phyloP scores from a whole-genome alignment of 176 grass and related monocot species.

The Lolium rigidum region DNA sequence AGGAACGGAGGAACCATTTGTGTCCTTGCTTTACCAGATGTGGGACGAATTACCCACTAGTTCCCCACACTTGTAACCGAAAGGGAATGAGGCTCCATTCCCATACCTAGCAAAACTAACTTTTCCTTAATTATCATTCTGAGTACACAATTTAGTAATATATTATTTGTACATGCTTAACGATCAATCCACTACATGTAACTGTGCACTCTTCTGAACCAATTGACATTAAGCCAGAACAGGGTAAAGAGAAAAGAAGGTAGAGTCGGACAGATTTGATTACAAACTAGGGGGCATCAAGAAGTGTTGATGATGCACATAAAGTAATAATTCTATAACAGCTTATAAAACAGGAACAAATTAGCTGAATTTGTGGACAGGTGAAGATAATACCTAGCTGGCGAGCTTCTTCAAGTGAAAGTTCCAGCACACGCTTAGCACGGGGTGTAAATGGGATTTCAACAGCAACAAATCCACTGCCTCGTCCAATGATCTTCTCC shows the following conservation, averaged over 20 bases:
- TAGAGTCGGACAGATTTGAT: not conserved
- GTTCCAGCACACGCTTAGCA: constrained; percentile 92
- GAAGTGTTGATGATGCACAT: not conserved
- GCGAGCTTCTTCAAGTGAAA: constrained; percentile 93
- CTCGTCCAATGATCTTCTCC: constrained; percentile 93
- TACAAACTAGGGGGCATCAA: not conserved
- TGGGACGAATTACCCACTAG: not conserved
- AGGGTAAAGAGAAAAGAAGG: constrained; percentile 16
- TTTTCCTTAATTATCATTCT: constrained; percentile 26
- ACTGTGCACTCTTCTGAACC: constrained; percentile 1
- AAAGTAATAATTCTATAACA: not conserved
- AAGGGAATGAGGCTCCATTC: constrained; percentile 10
- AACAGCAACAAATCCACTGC: constrained; percentile 96
- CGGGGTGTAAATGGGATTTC: constrained; percentile 98
- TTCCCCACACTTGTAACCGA: not conserved
- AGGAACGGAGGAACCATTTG: not conserved
- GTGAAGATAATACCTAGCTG: constrained; percentile 66
- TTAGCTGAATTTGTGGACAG: not conserved
- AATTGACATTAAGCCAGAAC: not conserved
- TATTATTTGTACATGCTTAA: constrained; percentile 7
- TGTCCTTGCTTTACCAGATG: not conserved
- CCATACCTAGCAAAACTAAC: not conserved
- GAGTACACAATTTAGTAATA: constrained; percentile 23
- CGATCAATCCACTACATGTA: not conserved
- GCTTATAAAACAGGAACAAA: not conserved